Evolutionary conservation across 768 basidiomycete species (phyloP).

Genomic region (Psilocybe azurescens): DNA sequence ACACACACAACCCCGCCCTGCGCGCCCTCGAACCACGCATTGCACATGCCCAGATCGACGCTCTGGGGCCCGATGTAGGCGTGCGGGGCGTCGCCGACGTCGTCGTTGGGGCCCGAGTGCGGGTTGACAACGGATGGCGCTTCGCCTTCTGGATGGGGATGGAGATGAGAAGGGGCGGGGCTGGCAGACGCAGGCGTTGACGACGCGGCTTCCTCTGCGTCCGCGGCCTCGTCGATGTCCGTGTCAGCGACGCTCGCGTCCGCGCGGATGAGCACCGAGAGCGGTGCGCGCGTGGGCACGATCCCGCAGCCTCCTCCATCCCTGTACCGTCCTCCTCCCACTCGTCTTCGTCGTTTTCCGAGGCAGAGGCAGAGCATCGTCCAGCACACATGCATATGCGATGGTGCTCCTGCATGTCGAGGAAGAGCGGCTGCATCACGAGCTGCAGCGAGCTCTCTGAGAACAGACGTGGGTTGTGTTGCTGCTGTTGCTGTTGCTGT

Average conservation of each 20-base stretch:
- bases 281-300: no score
- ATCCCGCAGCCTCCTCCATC: no score
- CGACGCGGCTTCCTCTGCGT: no score
- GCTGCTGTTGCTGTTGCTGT: background rate
- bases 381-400: slow-evolving; percentile 21
- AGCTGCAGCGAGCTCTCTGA: slow-evolving; percentile 39
- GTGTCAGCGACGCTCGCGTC: background rate
- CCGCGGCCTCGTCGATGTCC: background rate
- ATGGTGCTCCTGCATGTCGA: slow-evolving; percentile 64
- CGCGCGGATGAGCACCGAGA: no score
- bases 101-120: no score
- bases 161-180: no score
- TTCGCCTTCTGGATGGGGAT: no score
- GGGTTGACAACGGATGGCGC: no score
- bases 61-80: background rate
- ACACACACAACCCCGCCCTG: slow-evolving; percentile 23
- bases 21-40: slow-evolving; percentile 46
- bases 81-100: background rate
- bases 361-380: background rate
- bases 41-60: slow-evolving; percentile 38
- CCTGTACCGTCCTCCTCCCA: no score
- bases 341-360: no score
- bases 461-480: slow-evolving; percentile 24
- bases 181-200: no score
- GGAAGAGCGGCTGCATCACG: slow-evolving; percentile 56